Evolutionary conservation across 139 green algal species (phyloP).

Genomic region (Deuterostichococcus epilithicus): DNA sequence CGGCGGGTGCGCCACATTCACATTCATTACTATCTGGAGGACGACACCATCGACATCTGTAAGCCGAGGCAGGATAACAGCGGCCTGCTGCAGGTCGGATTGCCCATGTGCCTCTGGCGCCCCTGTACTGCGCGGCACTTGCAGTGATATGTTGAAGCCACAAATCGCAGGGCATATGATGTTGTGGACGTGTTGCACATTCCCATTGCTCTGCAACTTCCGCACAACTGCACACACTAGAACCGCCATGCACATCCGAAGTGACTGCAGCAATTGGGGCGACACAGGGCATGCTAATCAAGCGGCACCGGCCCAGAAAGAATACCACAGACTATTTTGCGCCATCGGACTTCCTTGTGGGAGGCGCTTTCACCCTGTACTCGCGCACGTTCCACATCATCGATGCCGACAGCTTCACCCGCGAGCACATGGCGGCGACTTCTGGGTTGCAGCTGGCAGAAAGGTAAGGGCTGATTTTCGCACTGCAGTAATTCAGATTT

Average conservation of each 20-base stretch:
- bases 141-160: too few relatives aligned
- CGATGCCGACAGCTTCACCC: conserved; percentile 81
- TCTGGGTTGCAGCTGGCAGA: too few relatives aligned
- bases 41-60: conserved; percentile 81
- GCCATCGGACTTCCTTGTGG: conserved; percentile 67
- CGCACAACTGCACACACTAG: too few relatives aligned
- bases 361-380: conserved; percentile 67
- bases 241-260: too few relatives aligned
- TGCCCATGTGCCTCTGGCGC: too few relatives aligned
- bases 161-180: too few relatives aligned
- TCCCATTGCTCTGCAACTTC: too few relatives aligned
- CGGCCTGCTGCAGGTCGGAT: conserved; percentile 69
- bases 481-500: too few relatives aligned
- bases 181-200: too few relatives aligned
- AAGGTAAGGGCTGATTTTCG: too few relatives aligned
- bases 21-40: conserved; percentile 87
- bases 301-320: conserved; percentile 70
- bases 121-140: too few relatives aligned
- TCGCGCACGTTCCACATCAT: conserved; percentile 69
- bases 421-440: conserved; percentile 29
- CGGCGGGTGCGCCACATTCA: conserved; percentile 74
- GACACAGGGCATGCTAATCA: conserved; percentile 81
- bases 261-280: neutral
- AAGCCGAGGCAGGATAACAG: conserved; percentile 87
- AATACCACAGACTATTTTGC: conserved; percentile 22